Conservation (phyloP, 148 eudicot genomes). For the Heliamphora exappendiculata region DNA sequence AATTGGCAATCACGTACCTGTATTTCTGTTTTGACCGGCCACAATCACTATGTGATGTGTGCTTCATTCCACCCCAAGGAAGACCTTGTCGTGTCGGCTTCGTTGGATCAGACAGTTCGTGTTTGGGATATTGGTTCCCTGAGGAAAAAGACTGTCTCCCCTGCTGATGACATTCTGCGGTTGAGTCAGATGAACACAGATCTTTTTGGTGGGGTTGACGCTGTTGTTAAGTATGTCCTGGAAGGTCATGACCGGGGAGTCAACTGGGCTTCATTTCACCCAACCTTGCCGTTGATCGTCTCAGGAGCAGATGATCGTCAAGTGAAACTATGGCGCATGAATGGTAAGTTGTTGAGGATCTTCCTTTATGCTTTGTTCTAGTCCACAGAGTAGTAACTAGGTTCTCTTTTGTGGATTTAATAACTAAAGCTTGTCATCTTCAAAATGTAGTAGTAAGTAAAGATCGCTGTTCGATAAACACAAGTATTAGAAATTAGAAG, state of each 20-base stretch:
- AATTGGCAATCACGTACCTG: constrained; percentile 95
- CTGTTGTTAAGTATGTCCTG: constrained; percentile 86
- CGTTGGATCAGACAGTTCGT: constrained; percentile 88
- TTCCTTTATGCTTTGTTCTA: neutral
- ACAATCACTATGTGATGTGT: constrained; percentile 96
- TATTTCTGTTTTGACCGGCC: constrained; percentile 89
- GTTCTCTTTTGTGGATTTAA: neutral
- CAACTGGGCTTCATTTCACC: constrained; percentile 95
- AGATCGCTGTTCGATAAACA: neutral
- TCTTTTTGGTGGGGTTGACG: constrained; percentile 88
- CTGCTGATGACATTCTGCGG: constrained; percentile 72
- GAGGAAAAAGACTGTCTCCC: constrained; percentile 66
- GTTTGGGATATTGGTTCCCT: constrained; percentile 92
- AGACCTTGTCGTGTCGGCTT: constrained; percentile 89
- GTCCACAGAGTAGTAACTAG: neutral
- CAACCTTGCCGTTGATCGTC: constrained; percentile 79
- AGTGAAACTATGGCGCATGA: constrained; percentile 95
- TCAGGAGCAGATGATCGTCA: constrained; percentile 98
- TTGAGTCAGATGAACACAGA: constrained; percentile 78
- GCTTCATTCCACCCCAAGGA: constrained; percentile 92
- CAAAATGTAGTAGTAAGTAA: neutral
- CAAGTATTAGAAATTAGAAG: neutral
- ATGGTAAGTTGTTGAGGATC: constrained; percentile 38
- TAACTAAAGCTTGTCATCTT: neutral
- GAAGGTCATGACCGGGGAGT: constrained; percentile 97